Evolutionary conservation across 768 basidiomycete genomes (phyloP).

Genomic region (Neoboletus brunneissimus): DNA sequence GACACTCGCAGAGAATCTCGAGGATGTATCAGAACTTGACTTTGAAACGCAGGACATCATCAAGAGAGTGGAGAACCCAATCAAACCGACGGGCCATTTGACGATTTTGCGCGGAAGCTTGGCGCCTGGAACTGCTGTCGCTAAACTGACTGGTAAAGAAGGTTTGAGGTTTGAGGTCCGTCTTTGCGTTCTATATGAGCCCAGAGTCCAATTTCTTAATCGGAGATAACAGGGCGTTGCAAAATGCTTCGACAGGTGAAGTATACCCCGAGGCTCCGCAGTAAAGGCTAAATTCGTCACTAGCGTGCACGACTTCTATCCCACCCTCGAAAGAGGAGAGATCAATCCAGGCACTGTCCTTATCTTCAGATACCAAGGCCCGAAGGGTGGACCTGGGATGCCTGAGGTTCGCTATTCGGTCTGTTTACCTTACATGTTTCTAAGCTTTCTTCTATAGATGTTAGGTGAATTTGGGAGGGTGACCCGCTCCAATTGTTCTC

Average conservation of each 20-base stretch:
- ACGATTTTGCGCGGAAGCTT: slow-evolving; percentile 88
- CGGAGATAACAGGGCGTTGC: slow-evolving; percentile 54
- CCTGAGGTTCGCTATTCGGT: slow-evolving; percentile 53
- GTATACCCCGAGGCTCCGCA: not conserved
- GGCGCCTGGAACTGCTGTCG: slow-evolving; percentile 82
- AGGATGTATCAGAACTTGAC: slow-evolving; percentile 67
- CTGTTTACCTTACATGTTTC: not conserved
- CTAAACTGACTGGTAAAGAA: slow-evolving; percentile 93
- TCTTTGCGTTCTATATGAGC: not conserved
- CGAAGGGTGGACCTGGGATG: slow-evolving; percentile 91
- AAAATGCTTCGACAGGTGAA: slow-evolving; percentile 72
- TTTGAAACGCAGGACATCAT: slow-evolving; percentile 79
- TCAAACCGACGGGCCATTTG: slow-evolving; percentile 85
- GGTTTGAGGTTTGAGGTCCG: slow-evolving; percentile 76
- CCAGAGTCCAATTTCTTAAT: not conserved
- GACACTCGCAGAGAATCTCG: slow-evolving; percentile 84
- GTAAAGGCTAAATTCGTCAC: slow-evolving; percentile 4
- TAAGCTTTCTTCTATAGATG: slow-evolving; percentile 36
- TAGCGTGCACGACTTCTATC: slow-evolving; percentile 69
- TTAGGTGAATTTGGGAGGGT: slow-evolving; percentile 32
- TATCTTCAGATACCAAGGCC: slow-evolving; percentile 86
- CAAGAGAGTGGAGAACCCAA: slow-evolving; percentile 66
- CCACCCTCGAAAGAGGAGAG: slow-evolving; percentile 68
- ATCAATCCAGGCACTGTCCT: slow-evolving; percentile 74
- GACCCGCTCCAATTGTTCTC: not conserved